A percentile compares a stretch with the other conserved stretches of the same genome.
phyloP scores from a whole-genome alignment of 257 asterid genomes.

The Ophiorrhiza pumila region DNA sequence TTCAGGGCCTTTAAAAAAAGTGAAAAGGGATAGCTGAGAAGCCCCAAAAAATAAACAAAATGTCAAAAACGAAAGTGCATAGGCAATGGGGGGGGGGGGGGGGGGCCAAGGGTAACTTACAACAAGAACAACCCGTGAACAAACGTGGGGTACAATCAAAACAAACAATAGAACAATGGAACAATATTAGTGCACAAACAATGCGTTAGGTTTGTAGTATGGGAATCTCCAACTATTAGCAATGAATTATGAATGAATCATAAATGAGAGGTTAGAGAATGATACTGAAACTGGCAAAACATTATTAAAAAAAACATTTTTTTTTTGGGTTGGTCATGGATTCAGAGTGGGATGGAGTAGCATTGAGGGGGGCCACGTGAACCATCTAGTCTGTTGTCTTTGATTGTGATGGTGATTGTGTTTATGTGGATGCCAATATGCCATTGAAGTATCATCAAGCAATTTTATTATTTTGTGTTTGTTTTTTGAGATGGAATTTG shows the following conservation, averaged over 20 bases:
- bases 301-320: too few relatives aligned
- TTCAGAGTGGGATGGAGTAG: too few relatives aligned
- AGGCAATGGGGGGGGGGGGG: background rate
- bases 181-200: background rate
- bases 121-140: conserved; percentile 1
- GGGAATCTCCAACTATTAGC: conserved; percentile 2
- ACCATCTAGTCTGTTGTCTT: too few relatives aligned
- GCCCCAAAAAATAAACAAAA: background rate
- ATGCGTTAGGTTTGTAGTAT: background rate
- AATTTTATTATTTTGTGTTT: too few relatives aligned
- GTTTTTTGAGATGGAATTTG: too few relatives aligned
- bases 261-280: background rate
- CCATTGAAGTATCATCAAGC: too few relatives aligned
- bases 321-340: too few relatives aligned
- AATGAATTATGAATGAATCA: background rate
- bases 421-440: too few relatives aligned
- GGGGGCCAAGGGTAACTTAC: background rate
- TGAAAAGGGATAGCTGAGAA: background rate
- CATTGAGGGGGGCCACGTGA: background rate
- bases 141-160: conserved; percentile 17
- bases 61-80: background rate
- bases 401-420: too few relatives aligned
- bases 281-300: too few relatives aligned
- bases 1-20: background rate
- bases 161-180: too few relatives aligned